Percentiles rank a stretch among this genome's conserved stretches.
These are phyloP conservation scores for Myriosclerotinia scirpicola DNA, from an alignment of 2,329 filamentous ascomycete species.

Conservation along the genomic window DNA sequence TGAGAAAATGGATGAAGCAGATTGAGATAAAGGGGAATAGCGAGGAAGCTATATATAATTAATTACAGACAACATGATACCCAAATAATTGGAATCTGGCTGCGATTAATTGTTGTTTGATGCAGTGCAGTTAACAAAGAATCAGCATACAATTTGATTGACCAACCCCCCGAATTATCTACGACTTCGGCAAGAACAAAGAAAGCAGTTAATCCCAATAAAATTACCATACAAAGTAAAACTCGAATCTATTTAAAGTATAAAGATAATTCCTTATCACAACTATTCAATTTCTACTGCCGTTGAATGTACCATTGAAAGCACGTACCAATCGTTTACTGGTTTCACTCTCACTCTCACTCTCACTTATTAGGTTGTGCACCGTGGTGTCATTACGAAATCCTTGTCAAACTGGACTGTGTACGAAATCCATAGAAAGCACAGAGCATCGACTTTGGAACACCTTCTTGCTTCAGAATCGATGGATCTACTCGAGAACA, in stretches of 20 bases:
- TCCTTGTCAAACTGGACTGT: not conserved
- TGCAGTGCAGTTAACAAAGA: not conserved
- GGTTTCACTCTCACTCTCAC: too few species aligned
- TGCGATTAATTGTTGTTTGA: not conserved
- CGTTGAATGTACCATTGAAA: not conserved
- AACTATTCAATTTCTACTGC: not conserved
- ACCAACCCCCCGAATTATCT: slow-evolving; percentile 5
- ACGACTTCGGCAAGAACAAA: slow-evolving; percentile 14
- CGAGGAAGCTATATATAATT: not conserved
- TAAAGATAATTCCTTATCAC: not conserved
- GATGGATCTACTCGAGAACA: slow-evolving; percentile 19
- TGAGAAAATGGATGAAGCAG: slow-evolving; percentile 15
- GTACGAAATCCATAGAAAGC: slow-evolving; percentile 20
- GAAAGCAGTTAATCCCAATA: not conserved
- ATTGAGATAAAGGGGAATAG: slow-evolving; percentile 4
- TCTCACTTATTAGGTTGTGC: slow-evolving; percentile 1
- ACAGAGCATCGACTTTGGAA: slow-evolving; percentile 24
- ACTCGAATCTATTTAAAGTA: slow-evolving; percentile 18
- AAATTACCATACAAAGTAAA: not conserved
- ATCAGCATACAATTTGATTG: not conserved
- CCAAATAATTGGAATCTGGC: slow-evolving; percentile 11
- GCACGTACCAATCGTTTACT: slow-evolving; percentile 23
- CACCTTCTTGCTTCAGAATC: slow-evolving; percentile 20
- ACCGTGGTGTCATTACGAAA: slow-evolving; percentile 1
- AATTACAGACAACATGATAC: slow-evolving; percentile 23